Evolutionary conservation across 148 eudicot species (phyloP).

Genomic region (Pharnaceum exiguum): DNA sequence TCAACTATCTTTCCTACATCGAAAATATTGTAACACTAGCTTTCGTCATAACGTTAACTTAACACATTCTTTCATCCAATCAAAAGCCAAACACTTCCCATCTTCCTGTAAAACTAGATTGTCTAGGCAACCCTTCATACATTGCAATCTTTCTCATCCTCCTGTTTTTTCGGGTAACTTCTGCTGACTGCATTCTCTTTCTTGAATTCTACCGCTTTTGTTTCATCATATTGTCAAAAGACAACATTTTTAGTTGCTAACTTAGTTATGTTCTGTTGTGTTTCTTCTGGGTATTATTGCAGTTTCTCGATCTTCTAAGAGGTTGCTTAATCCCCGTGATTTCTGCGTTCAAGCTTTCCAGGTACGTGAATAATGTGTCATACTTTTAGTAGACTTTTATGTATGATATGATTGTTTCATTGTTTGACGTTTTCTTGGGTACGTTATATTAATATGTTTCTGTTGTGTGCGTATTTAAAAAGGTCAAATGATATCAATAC

Average conservation of each 20-base stretch:
- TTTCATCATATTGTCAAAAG: no score
- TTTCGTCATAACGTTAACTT: neutral
- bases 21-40: no score
- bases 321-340: neutral
- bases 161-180: no score
- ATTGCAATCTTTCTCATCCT: neutral
- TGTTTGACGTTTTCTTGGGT: neutral
- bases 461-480: no score
- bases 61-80: neutral
- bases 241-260: no score
- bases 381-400: neutral
- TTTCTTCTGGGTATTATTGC: neutral
- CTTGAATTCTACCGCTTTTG: no score
- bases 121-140: neutral
- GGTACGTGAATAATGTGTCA: slow-evolving; percentile 13
- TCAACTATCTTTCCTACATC: slow-evolving; percentile 4
- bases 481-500: no score
- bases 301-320: slow-evolving; percentile 1
- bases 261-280: slow-evolving; percentile 9
- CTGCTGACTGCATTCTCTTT: no score
- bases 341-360: slow-evolving; percentile 21
- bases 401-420: neutral
- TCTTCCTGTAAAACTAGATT: neutral
- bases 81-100: neutral
- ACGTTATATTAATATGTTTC: no score